phyloP scores from a whole-genome alignment of 306 rosid genomes.

The Vachellia collinsii region DNA sequence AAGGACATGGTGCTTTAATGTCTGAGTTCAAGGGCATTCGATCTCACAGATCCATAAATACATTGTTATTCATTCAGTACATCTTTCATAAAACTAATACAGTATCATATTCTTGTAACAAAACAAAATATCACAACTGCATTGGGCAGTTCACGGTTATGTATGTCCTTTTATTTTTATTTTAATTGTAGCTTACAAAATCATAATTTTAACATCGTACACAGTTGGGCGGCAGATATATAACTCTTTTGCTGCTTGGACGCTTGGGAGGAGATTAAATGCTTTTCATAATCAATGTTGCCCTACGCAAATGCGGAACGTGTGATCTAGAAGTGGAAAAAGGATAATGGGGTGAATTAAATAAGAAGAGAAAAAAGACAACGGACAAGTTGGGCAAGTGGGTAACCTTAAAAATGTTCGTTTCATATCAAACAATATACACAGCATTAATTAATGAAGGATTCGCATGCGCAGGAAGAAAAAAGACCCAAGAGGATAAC shows the following conservation, averaged over 20 bases:
- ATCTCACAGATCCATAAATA: background rate
- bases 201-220: too few species aligned
- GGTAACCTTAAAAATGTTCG: constrained; percentile 4
- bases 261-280: background rate
- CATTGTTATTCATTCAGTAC: background rate
- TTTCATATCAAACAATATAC: background rate
- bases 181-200: background rate
- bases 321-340: background rate
- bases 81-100: background rate
- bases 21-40: background rate
- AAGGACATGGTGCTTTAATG: background rate
- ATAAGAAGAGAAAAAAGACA: background rate
- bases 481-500: background rate
- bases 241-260: background rate
- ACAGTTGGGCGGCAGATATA: background rate
- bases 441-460: background rate
- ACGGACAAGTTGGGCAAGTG: constrained; percentile 13
- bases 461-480: background rate
- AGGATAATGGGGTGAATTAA: background rate
- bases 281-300: background rate
- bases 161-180: background rate
- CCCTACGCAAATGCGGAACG: background rate
- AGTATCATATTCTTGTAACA: background rate
- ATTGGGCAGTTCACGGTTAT: background rate
- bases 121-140: background rate